Conservation (phyloP, 345 rosid genomes). For the Noccaea caerulescens region DNA sequence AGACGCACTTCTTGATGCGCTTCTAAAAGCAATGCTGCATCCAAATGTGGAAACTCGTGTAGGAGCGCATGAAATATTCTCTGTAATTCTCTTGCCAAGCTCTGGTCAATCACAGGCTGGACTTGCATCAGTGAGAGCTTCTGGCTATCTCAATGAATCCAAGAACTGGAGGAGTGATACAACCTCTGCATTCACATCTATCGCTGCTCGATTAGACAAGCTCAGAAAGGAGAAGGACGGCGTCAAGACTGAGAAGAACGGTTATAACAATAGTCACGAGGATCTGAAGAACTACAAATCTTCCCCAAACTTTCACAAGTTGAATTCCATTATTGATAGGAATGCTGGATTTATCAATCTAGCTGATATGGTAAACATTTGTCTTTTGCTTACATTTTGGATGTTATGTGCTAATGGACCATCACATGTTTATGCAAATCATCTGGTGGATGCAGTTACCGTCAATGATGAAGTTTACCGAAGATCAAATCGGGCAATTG, state of each 20-base stretch:
- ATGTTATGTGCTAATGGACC: conserved; percentile 10
- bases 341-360: conserved; percentile 53
- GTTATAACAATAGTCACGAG: conserved; percentile 47
- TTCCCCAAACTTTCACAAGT: conserved; percentile 66
- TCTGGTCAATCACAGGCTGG: conserved; percentile 54
- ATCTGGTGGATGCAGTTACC: conserved; percentile 62
- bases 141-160: conserved; percentile 63
- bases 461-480: conserved; percentile 65
- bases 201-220: conserved; percentile 78
- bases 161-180: conserved; percentile 68
- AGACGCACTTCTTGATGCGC: conserved; percentile 76
- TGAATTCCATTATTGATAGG: conserved; percentile 74
- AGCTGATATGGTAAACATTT: conserved; percentile 54
- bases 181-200: conserved; percentile 72
- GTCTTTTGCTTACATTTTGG: conserved; percentile 13
- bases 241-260: conserved; percentile 51
- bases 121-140: conserved; percentile 60
- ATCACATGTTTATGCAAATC: conserved; percentile 10
- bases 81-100: conserved; percentile 75
- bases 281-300: conserved; percentile 60
- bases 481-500: conserved; percentile 88
- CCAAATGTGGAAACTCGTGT: conserved; percentile 83
- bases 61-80: conserved; percentile 85
- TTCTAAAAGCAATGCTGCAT: conserved; percentile 86
- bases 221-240: conserved; percentile 83